A percentile compares a stretch with the other conserved stretches of the same genome.
These are phyloP conservation scores for Ustilago bromivora DNA, from an alignment of 1,284 basidiomycete species.

Conservation along the genomic window DNA sequence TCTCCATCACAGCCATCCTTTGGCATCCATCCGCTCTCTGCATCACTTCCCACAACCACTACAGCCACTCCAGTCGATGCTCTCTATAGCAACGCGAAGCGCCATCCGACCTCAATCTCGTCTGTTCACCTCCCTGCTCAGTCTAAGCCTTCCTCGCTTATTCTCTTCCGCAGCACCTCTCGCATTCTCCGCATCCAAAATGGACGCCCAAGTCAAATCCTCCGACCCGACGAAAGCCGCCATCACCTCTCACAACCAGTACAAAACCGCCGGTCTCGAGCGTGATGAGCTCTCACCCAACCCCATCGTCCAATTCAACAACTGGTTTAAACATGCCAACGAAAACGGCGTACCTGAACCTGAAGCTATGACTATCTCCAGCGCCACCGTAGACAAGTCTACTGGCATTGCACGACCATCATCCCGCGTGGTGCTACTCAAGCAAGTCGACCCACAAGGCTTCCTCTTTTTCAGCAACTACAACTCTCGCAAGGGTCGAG, in stretches of 20 bases:
- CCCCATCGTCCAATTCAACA: conserved; percentile 63
- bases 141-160: background rate
- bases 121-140: background rate
- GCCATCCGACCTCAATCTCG: conserved; percentile 8
- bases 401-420: conserved; percentile 74
- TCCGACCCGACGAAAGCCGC: conserved; percentile 27
- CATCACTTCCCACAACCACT: background rate
- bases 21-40: background rate
- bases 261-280: conserved; percentile 60
- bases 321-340: conserved; percentile 62
- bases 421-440: conserved; percentile 89
- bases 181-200: conserved; percentile 7
- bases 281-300: conserved; percentile 39
- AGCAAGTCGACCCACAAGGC: conserved; percentile 76
- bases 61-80: conserved; percentile 13
- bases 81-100: background rate
- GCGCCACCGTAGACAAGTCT: conserved; percentile 38
- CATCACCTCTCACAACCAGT: conserved; percentile 66
- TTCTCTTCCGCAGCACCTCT: background rate
- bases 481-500: conserved; percentile 86
- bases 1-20: background rate
- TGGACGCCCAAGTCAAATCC: conserved; percentile 27
- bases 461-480: conserved; percentile 99
- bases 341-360: conserved; percentile 61
- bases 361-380: conserved; percentile 68